Evolutionary conservation across 208 protist species (phyloP).

Genomic region (Balamuthia mandrillaris): DNA sequence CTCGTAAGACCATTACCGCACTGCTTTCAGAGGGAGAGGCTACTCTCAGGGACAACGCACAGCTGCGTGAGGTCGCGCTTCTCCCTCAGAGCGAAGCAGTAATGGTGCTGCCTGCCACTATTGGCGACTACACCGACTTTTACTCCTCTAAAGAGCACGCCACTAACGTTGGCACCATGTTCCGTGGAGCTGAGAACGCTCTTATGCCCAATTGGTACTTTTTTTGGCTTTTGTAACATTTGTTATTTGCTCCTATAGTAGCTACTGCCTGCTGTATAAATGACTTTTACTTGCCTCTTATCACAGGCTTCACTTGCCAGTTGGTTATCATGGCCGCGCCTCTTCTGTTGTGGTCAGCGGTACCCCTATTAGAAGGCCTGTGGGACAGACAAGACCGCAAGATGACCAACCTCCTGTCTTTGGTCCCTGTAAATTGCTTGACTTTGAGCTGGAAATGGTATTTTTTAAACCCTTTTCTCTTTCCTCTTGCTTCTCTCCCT

Average conservation of each 20-base stretch:
- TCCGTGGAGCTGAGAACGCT: constrained; percentile 76
- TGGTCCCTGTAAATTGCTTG: constrained; percentile 62
- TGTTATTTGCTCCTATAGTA: background rate
- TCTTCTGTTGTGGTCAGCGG: constrained; percentile 79
- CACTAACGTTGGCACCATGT: constrained; percentile 86
- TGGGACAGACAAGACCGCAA: constrained; percentile 70
- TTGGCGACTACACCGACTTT: constrained; percentile 91
- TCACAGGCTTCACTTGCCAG: constrained; percentile 75
- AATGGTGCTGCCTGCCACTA: constrained; percentile 77
- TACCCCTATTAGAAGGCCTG: constrained; percentile 70
- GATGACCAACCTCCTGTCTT: constrained; percentile 54
- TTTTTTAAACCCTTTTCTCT: too few species aligned
- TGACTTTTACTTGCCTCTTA: background rate
- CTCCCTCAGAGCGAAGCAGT: constrained; percentile 43
- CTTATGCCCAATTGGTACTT: constrained; percentile 78
- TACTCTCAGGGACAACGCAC: constrained; percentile 58
- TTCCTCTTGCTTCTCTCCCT: too few species aligned
- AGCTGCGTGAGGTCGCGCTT: constrained; percentile 50
- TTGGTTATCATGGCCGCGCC: constrained; percentile 85
- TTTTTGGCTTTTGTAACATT: background rate
- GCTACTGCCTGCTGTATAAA: constrained; percentile 21
- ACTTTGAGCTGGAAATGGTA: constrained; percentile 84
- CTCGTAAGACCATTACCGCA: constrained; percentile 47
- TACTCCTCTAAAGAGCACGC: constrained; percentile 83
- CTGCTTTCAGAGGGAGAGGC: constrained; percentile 61